Percentiles rank a stretch among this genome's conserved stretches.
phyloP scores from a whole-genome alignment of 352 stramenopile genomes.

The Globisporangium carolinianum region DNA sequence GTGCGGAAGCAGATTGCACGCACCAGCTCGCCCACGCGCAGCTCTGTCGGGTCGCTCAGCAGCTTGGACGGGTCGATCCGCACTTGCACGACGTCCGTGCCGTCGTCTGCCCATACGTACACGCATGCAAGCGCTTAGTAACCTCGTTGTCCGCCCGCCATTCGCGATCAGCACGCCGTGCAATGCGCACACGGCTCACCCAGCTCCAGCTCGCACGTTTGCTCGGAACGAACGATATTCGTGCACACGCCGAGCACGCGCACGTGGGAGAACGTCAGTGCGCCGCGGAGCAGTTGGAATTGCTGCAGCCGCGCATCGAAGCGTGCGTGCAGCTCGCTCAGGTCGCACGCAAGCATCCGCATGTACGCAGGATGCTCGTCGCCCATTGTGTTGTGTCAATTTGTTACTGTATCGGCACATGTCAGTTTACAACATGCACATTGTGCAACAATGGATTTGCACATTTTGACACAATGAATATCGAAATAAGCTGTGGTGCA shows the following conservation, averaged over 20 bases:
- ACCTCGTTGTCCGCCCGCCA: background rate
- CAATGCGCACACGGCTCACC: constrained; percentile 10
- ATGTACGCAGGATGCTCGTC: constrained; percentile 1
- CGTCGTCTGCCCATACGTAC: constrained; percentile 23
- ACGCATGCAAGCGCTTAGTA: background rate
- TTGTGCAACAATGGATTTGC: no score
- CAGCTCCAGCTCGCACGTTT: constrained; percentile 19
- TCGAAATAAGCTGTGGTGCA: no score
- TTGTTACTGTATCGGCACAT: background rate
- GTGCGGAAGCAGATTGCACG: background rate
- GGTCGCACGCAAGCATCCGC: constrained; percentile 25
- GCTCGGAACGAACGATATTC: constrained; percentile 7
- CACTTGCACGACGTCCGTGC: constrained; percentile 24
- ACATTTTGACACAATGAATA: no score
- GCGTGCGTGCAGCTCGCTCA: constrained; percentile 14
- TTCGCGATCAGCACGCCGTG: background rate
- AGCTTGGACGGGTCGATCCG: constrained; percentile 11
- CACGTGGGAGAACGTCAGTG: constrained; percentile 13
- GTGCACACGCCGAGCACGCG: constrained; percentile 29
- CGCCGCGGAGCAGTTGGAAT: constrained; percentile 15
- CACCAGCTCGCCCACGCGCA: constrained; percentile 27
- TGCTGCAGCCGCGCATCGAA: constrained; percentile 11
- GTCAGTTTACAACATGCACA: background rate
- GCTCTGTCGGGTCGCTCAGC: constrained; percentile 5
- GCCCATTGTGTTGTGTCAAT: background rate